A percentile compares a stretch with the other conserved stretches of the same genome.
Evolutionary conservation across 179 eudicot genomes (phyloP).

Genomic region (Corrigiola litoralis): DNA sequence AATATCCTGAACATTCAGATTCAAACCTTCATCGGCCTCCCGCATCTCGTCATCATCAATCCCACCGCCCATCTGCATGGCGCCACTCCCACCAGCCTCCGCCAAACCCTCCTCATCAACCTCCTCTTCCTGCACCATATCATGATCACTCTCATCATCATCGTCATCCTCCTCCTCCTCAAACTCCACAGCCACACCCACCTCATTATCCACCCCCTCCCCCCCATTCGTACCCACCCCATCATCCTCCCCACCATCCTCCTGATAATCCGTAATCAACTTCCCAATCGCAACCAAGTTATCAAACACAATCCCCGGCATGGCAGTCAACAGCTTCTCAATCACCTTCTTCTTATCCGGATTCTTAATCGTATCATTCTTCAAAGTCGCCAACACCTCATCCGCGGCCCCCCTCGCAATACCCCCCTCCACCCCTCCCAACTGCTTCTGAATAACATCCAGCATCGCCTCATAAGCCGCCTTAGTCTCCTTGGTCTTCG

Average conservation of each 20-base stretch:
- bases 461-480: slow-evolving; percentile 96
- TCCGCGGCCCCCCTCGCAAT: slow-evolving; percentile 90
- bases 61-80: slow-evolving; percentile 94
- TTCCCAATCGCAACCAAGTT: slow-evolving; percentile 65
- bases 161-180: slow-evolving; percentile 97
- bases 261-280: slow-evolving; percentile 81
- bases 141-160: slow-evolving; percentile 82
- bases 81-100: slow-evolving; percentile 55
- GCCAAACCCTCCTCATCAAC: slow-evolving; percentile 78
- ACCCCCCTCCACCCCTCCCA: slow-evolving; percentile 80
- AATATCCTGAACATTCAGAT: slow-evolving; percentile 83
- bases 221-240: slow-evolving; percentile 45
- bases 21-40: slow-evolving; percentile 77
- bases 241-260: slow-evolving; percentile 56
- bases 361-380: slow-evolving; percentile 61
- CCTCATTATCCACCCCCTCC: slow-evolving; percentile 77
- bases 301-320: slow-evolving; percentile 55
- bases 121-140: slow-evolving; percentile 76
- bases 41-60: slow-evolving; percentile 73
- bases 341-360: slow-evolving; percentile 86
- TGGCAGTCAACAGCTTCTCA: slow-evolving; percentile 74
- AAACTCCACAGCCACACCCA: slow-evolving; percentile 97
- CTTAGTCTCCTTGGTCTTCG: slow-evolving; percentile 83
- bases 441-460: slow-evolving; percentile 74
- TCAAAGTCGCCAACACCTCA: slow-evolving; percentile 79